phyloP scores from a whole-genome alignment of 2,329 filamentous ascomycete genomes.

The Epichloe elymi region DNA sequence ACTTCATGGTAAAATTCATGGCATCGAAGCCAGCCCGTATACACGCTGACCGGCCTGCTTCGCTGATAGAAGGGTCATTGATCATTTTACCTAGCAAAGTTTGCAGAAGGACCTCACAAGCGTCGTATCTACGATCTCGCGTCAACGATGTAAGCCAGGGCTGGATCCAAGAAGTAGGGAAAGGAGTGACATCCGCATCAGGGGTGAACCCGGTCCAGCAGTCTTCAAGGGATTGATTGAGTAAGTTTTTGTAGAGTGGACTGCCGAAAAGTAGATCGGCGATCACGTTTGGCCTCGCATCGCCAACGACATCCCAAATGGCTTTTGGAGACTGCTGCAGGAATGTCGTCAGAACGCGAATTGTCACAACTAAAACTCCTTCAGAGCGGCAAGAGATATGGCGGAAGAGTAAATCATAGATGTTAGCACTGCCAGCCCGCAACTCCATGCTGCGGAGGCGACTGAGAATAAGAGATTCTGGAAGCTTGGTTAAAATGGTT shows the following conservation, averaged over 20 bases:
- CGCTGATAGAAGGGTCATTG: conserved; percentile 38
- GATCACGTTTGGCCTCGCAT: conserved; percentile 66
- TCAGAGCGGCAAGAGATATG: conserved; percentile 40
- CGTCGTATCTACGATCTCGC: conserved; percentile 61
- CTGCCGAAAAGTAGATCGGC: conserved; percentile 75
- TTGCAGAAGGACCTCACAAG: conserved; percentile 65
- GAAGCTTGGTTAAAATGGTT: conserved; percentile 60
- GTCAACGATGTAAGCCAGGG: conserved; percentile 69
- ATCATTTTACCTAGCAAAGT: conserved; percentile 57
- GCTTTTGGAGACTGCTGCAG: conserved; percentile 63
- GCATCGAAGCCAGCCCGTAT: conserved; percentile 51
- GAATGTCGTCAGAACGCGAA: conserved; percentile 57
- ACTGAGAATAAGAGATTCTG: conserved; percentile 61
- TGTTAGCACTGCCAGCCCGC: conserved; percentile 44
- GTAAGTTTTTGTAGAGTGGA: conserved; percentile 47
- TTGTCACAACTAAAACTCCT: conserved; percentile 51
- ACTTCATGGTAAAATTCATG: conserved; percentile 41
- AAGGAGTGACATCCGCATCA: conserved; percentile 35
- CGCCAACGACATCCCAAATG: conserved; percentile 80
- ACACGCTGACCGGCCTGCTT: conserved; percentile 46
- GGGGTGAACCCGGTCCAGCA: conserved; percentile 28
- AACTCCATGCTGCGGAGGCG: conserved; percentile 68
- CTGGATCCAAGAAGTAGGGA: conserved; percentile 65
- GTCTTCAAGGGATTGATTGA: conserved; percentile 44
- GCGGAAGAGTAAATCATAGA: conserved; percentile 47